These are phyloP conservation scores for Microcyclosporella mali DNA, from an alignment of 2,329 filamentous ascomycete species.

Conservation along the genomic window DNA sequence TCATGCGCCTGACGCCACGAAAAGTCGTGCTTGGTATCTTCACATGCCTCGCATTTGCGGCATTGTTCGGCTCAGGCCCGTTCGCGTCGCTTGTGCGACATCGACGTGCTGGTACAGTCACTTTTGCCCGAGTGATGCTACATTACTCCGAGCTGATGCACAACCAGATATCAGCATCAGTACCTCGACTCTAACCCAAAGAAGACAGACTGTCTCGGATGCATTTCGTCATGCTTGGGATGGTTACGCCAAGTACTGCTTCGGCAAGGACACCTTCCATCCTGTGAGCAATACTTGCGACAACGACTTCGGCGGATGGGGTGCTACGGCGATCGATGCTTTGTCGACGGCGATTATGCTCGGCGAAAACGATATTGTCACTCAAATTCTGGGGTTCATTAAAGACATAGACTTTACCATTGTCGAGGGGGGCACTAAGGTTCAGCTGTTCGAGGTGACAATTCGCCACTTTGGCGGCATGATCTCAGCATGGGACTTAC, in stretches of 20 bases:
- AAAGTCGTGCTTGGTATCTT: background rate
- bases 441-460: slow-evolving; percentile 79
- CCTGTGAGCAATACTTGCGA: slow-evolving; percentile 59
- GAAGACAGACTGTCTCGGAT: background rate
- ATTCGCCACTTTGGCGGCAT: slow-evolving; percentile 82
- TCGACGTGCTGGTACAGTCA: background rate
- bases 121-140: background rate
- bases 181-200: background rate
- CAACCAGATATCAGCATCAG: background rate
- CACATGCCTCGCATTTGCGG: background rate
- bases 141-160: background rate
- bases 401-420: slow-evolving; percentile 63
- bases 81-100: background rate
- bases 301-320: slow-evolving; percentile 77
- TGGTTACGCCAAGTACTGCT: slow-evolving; percentile 37
- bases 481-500: slow-evolving; percentile 67
- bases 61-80: background rate
- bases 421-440: slow-evolving; percentile 33
- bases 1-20: background rate
- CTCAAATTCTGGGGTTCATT: slow-evolving; percentile 64
- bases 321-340: slow-evolving; percentile 74
- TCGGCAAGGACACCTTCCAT: slow-evolving; percentile 56
- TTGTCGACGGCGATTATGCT: slow-evolving; percentile 75
- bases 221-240: slow-evolving; percentile 51
- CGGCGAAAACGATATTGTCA: slow-evolving; percentile 60